Evolutionary conservation across 2,329 filamentous ascomycete species (phyloP), one percentile per base, ranked within the genome.

Genomic region (Aspergillus sp.): DNA sequence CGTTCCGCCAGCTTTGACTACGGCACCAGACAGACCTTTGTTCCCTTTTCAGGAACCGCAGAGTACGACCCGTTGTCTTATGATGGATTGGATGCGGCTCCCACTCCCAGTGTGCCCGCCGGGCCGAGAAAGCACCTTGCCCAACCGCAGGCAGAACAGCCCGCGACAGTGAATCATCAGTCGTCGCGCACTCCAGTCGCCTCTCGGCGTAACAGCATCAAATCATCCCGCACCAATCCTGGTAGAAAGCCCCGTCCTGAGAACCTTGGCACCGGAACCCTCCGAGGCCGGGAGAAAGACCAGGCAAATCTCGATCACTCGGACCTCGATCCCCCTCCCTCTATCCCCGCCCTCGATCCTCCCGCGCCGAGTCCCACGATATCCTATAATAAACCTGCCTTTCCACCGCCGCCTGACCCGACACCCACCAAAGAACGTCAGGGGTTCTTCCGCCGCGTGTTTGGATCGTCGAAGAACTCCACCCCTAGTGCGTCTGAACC

Each of bases 361-460:
- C 73, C 78, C 45, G 78, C 79, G 14, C 78, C 81, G 45, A 79
- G 80, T 58, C 79, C 81, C 40, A 75, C 76, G 16, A 78, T 82
- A 50, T 77, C 75, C 42, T 76, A 77, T 55, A 75, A 79, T 38
- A 83, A 82, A 53, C 62, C 72, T 14, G 65, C 70, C 20, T 69
- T 74, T 20, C 65, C 70, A 40, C 70, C 68, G 43, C 71, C 68
- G 55, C 70, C 68, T 55, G 75, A 66, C 58, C 71, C 72, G 57
- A 75, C 66, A 57, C 76, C 71, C 60, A 76, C 78, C 48, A 89
- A 88, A 67, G 87, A 90, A 64, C 85, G 86, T 52, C 89, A 84
- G 7, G 92, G 94, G 17, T 97, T 99, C 77, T 97, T 97, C 77
- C 86, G 91, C 63, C 85, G 93, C 58, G 89, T 97, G 36, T 97